A percentile compares a stretch with the other conserved stretches of the same genome.
These are phyloP conservation scores for Linum lewisii DNA, from an alignment of 345 rosid genomes.

Conservation along the genomic window DNA sequence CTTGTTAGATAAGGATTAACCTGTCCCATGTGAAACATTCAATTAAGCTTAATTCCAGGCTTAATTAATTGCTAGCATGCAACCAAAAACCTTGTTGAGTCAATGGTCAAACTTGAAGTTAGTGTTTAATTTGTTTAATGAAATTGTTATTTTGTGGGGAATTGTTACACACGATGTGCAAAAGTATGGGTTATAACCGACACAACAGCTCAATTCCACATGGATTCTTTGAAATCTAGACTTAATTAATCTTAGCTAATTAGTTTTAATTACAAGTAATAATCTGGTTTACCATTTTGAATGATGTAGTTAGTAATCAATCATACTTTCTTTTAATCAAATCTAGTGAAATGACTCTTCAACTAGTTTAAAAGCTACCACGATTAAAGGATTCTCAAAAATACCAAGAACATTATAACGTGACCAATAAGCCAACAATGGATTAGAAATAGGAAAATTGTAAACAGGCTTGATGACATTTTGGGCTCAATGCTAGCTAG, in stretches of 20 bases:
- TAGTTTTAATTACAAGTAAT: not conserved
- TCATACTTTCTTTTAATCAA: too few relatives aligned
- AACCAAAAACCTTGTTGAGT: not conserved
- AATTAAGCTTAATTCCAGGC: not conserved
- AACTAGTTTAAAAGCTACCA: too few relatives aligned
- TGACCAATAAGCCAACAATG: too few relatives aligned
- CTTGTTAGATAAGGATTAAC: not conserved
- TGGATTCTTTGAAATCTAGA: constrained; percentile 7
- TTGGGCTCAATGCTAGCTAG: too few relatives aligned
- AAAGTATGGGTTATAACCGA: constrained; percentile 3
- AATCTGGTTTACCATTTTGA: not conserved
- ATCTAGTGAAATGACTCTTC: too few relatives aligned
- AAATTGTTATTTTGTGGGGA: not conserved
- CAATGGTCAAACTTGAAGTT: not conserved
- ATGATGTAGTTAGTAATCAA: not conserved
- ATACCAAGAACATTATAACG: too few relatives aligned
- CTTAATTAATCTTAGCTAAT: too few relatives aligned
- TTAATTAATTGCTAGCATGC: not conserved
- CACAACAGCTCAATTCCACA: constrained; percentile 21
- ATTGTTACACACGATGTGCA: not conserved
- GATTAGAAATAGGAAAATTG: too few relatives aligned
- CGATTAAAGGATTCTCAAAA: too few relatives aligned
- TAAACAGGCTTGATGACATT: too few relatives aligned
- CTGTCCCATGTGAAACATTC: not conserved
- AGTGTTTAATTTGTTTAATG: constrained; percentile 7